phyloP scores from a whole-genome alignment of 2,329 filamentous ascomycete species.

The Huntiella abstrusa region DNA sequence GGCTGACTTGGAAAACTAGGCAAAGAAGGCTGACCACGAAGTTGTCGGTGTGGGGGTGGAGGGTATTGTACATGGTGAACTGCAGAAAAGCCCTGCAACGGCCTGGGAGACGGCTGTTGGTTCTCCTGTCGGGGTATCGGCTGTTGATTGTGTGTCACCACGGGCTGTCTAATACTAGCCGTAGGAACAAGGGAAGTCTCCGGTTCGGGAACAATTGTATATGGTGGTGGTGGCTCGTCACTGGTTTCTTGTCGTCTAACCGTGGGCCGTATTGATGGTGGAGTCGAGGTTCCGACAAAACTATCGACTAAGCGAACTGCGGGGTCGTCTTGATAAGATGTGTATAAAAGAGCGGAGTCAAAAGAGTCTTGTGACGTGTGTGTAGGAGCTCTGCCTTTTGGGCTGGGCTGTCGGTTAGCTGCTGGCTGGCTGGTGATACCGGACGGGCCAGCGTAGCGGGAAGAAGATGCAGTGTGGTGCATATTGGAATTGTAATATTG shows the following conservation, averaged over 20 bases:
- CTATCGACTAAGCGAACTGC: background rate
- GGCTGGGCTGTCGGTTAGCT: too few relatives aligned
- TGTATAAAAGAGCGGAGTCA: background rate
- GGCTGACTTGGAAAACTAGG: too few relatives aligned
- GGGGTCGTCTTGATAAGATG: background rate
- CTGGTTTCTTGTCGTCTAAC: background rate
- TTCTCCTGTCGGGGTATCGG: background rate
- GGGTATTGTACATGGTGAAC: too few relatives aligned
- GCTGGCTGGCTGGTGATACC: too few relatives aligned
- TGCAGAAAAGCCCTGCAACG: too few relatives aligned
- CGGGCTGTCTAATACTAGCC: background rate
- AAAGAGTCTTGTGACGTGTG: background rate
- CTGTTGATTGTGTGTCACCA: background rate
- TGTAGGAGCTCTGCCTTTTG: background rate
- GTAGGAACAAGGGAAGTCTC: background rate
- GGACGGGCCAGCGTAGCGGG: too few relatives aligned
- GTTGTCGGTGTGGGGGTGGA: too few relatives aligned
- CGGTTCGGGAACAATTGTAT: background rate
- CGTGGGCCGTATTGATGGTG: background rate
- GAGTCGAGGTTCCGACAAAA: background rate
- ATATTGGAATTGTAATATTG: too few relatives aligned
- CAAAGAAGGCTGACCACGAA: too few relatives aligned
- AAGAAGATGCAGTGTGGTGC: too few relatives aligned
- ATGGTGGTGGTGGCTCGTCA: constrained; percentile 1
- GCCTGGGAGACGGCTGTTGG: too few relatives aligned